Conservation (phyloP, 768 basidiomycete genomes). For the Termitomyces titanicus region DNA sequence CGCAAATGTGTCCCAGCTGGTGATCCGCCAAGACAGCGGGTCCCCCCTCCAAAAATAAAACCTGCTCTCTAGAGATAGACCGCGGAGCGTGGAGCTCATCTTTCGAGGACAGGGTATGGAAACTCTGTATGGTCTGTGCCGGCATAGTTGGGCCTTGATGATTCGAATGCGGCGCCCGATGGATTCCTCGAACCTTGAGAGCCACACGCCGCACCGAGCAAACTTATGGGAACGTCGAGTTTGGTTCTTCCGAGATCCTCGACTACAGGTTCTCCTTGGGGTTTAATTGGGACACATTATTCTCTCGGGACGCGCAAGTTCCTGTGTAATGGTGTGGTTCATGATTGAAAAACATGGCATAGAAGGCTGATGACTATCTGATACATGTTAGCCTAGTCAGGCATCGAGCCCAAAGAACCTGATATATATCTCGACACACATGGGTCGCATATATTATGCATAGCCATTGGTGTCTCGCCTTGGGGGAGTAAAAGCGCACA, state of each 20-base stretch:
- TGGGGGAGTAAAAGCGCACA: not conserved
- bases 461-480: not conserved
- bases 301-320: not conserved
- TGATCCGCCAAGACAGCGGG: too few species aligned
- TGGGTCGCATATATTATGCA: not conserved
- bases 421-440: not conserved
- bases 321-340: not conserved
- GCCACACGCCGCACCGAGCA: not conserved
- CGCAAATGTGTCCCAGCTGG: too few species aligned
- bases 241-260: not conserved
- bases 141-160: not conserved
- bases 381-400: too few species aligned
- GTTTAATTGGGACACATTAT: not conserved
- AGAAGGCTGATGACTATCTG: not conserved
- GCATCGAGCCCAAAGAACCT: not conserved
- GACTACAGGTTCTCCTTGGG: not conserved
- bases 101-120: not conserved
- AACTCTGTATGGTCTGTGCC: not conserved
- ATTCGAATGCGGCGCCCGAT: not conserved
- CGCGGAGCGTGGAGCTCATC: not conserved
- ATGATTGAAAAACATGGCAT: not conserved
- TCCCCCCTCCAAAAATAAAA: too few species aligned
- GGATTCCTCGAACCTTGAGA: not conserved
- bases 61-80: not conserved
- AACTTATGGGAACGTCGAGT: not conserved